Base-by-base conservation (phyloP, 2,329 filamentous ascomycete genomes). In the Seiridium unicorne region DNA sequence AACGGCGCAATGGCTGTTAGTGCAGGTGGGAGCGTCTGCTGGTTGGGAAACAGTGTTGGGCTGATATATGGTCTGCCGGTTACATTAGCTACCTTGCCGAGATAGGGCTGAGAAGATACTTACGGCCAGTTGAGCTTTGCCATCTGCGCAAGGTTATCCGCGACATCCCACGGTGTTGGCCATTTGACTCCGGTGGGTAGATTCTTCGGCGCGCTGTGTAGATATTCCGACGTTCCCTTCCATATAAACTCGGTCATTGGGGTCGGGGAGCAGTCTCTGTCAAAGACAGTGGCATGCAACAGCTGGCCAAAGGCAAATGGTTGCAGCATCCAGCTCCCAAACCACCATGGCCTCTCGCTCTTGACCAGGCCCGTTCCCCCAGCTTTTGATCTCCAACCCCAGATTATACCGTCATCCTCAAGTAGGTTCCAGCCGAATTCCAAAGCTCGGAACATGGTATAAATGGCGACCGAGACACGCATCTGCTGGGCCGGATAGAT, bases 401-500 rank as follows among this genome's bases (percentile, higher is more conserved):
- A 89, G 55, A 89, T 79, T 68, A 83, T 86, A 5, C 89, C 89
- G 47, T 90, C 87, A 49, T 89, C 87, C 70, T 97, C 91, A 4
- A 92, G 82, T 26, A 89, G 81, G 73, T 97, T 97, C 82, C 93
- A 98, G 4, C 85, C 82, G 66, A 94, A 95, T 72, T 99, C 94
- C 44, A 96, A 79, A 1, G 92, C 91, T 55, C 92, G 85, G 66
- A 92, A 94, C 62, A 92, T 81, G 59, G 89, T 81, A 71, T 94
- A 96, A 62, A 98, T 91, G 11, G 92, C 89, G 51, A 95, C 84
- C 0, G 91, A 92, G 57, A 94, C 81, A 55, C 95, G 88, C 66
- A 73, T 74, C 70, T 85, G 81, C 64, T 79, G 75, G 1, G 85
- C 66, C 71, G 94, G 81, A 64, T 87, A 91, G 8, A 96, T 84